Percentiles rank a stretch among this genome's conserved stretches.
Conservation (phyloP, 352 stramenopile genomes). For the Phytophthora hybrid region DNA sequence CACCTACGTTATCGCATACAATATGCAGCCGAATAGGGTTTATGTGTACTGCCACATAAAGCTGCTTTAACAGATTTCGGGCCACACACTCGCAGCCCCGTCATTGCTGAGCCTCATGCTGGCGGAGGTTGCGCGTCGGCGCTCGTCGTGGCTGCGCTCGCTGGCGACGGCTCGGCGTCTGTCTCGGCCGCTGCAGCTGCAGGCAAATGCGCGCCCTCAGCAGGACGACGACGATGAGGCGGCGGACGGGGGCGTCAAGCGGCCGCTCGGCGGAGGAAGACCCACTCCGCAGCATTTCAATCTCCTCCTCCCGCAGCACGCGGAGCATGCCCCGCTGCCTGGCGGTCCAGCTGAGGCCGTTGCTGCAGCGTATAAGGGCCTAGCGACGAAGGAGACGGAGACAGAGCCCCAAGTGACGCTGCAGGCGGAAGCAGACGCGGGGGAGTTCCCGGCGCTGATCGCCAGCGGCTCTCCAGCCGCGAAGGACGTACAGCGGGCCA, state of each 20-base stretch:
- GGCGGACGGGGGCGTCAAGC: neutral
- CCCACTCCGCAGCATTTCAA: constrained; percentile 10
- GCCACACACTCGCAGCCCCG: constrained; percentile 32
- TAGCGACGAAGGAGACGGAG: neutral
- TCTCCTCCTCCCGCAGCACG: constrained; percentile 17
- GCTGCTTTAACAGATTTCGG: constrained; percentile 12
- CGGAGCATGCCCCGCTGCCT: neutral
- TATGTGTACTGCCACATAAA: neutral
- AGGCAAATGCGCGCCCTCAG: constrained; percentile 11
- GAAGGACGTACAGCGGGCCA: constrained; percentile 26
- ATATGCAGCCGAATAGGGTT: neutral
- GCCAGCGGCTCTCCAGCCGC: neutral
- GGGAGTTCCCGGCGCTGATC: constrained; percentile 28
- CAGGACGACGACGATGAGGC: constrained; percentile 14
- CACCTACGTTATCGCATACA: neutral
- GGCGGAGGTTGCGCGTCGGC: constrained; percentile 35
- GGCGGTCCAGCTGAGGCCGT: neutral
- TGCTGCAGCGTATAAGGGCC: constrained; percentile 7
- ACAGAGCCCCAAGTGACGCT: constrained; percentile 4
- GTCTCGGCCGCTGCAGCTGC: constrained; percentile 31
- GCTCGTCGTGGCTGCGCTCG: constrained; percentile 37
- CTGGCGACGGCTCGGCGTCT: constrained; percentile 27
- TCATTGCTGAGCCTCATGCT: constrained; percentile 28
- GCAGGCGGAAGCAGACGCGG: constrained; percentile 2
- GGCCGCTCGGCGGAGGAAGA: neutral